phyloP scores from a whole-genome alignment of 352 stramenopile species.

The Saprolegnia parasitica region DNA sequence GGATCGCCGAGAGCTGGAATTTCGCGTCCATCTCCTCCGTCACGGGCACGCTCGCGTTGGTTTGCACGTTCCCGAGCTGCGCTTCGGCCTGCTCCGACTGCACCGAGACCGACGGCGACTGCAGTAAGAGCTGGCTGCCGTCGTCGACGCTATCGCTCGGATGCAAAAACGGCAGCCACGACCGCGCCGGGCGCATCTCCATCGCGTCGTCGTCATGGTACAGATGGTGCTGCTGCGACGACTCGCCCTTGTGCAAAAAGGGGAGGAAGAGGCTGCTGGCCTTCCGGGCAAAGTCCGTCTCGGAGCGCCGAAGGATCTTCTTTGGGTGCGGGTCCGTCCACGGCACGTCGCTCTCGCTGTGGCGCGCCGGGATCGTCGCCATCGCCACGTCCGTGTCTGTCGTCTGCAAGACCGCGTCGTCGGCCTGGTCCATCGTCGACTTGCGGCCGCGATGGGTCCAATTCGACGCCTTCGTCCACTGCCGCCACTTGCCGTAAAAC shows the following conservation, averaged over 20 bases:
- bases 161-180: conserved; percentile 18
- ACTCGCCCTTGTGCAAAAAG: conserved; percentile 9
- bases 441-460: neutral
- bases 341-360: conserved; percentile 7
- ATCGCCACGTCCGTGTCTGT: neutral
- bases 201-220: neutral
- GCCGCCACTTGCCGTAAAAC: conserved; percentile 29
- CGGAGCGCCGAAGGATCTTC: conserved; percentile 5
- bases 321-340: conserved; percentile 5
- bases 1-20: conserved; percentile 72
- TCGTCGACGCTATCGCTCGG: conserved; percentile 18
- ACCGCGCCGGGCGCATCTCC: neutral
- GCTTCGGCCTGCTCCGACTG: conserved; percentile 4
- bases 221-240: neutral
- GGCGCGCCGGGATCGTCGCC: neutral
- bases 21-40: conserved; percentile 66
- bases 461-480: conserved; percentile 6
- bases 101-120: conserved; percentile 14
- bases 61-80: conserved; percentile 81
- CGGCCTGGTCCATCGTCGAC: conserved; percentile 1
- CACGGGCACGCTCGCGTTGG: conserved; percentile 72
- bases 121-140: conserved; percentile 27
- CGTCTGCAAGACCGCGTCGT: neutral
- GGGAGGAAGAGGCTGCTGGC: conserved; percentile 8
- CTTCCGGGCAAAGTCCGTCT: conserved; percentile 15